Conservation (phyloP, 2,329 filamentous ascomycete genomes). For the Colletotrichum sp. region DNA sequence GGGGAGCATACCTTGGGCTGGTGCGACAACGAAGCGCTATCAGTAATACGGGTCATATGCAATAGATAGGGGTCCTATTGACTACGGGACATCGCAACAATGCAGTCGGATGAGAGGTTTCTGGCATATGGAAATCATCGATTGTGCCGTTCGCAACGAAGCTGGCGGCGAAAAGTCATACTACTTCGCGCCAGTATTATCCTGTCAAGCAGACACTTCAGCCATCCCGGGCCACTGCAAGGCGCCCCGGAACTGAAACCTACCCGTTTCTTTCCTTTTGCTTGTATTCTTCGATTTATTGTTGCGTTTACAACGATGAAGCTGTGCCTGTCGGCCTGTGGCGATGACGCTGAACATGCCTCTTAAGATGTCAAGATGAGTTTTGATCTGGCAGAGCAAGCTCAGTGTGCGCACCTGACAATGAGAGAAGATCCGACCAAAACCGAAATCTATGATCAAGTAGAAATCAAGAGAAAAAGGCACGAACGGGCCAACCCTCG, state of each 20-base stretch:
- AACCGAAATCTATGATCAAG: background rate
- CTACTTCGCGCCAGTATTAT: background rate
- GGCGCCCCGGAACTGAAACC: background rate
- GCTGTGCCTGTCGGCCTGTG: too few relatives aligned
- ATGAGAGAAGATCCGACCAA: background rate
- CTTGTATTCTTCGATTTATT: background rate
- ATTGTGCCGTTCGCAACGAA: background rate
- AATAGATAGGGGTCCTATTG: background rate
- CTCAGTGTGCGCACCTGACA: background rate
- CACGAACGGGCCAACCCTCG: slow-evolving; percentile 3
- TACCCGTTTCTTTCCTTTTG: background rate
- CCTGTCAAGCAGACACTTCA: background rate
- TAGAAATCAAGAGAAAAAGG: background rate
- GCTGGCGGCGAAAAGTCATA: background rate
- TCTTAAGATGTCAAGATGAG: background rate
- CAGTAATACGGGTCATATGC: background rate
- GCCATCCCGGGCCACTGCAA: background rate
- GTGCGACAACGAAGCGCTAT: background rate
- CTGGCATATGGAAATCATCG: background rate
- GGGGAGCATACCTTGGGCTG: background rate
- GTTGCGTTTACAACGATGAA: too few relatives aligned
- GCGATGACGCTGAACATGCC: background rate
- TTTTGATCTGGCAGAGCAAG: background rate
- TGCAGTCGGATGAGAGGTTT: background rate
- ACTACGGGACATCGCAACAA: background rate